A percentile compares a stretch with the other conserved stretches of the same genome.
phyloP scores from a whole-genome alignment of 2,329 filamentous ascomycete species.

The Claviceps sp. region DNA sequence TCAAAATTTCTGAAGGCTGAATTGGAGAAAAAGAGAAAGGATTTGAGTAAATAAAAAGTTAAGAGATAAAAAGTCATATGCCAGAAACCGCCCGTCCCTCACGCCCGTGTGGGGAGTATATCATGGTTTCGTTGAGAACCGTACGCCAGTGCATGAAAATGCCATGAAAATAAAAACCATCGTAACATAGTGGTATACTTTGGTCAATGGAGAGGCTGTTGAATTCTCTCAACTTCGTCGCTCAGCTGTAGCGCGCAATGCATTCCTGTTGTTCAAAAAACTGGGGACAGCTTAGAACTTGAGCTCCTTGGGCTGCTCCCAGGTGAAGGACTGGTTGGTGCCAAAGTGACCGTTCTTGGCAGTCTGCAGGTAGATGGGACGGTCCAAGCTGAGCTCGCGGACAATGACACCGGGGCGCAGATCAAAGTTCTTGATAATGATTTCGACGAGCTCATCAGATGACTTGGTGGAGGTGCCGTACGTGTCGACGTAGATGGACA shows the following conservation, averaged over 20 bases:
- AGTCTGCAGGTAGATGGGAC: conserved; percentile 96
- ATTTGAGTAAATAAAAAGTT: conserved; percentile 1
- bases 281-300: conserved; percentile 54
- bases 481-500: conserved; percentile 94
- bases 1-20: conserved; percentile 6
- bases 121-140: conserved; percentile 33
- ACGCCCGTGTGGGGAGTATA: conserved; percentile 18
- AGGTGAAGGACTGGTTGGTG: conserved; percentile 92
- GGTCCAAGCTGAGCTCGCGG: conserved; percentile 86
- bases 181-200: conserved; percentile 15
- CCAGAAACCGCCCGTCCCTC: conserved; percentile 22
- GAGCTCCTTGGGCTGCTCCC: conserved; percentile 95
- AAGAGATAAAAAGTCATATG: conserved; percentile 13
- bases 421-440: conserved; percentile 94
- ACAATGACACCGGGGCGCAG: conserved; percentile 97
- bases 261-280: not conserved
- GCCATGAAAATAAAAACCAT: conserved; percentile 24
- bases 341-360: conserved; percentile 99
- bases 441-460: conserved; percentile 86
- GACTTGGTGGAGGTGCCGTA: conserved; percentile 88
- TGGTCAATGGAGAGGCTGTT: conserved; percentile 23
- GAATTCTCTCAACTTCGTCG: conserved; percentile 20
- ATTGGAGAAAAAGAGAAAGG: conserved; percentile 7
- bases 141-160: conserved; percentile 27
- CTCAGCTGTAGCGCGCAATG: not conserved